Evolutionary conservation across 2,329 filamentous ascomycete species (phyloP).

Genomic region (Pyricularia sp.): DNA sequence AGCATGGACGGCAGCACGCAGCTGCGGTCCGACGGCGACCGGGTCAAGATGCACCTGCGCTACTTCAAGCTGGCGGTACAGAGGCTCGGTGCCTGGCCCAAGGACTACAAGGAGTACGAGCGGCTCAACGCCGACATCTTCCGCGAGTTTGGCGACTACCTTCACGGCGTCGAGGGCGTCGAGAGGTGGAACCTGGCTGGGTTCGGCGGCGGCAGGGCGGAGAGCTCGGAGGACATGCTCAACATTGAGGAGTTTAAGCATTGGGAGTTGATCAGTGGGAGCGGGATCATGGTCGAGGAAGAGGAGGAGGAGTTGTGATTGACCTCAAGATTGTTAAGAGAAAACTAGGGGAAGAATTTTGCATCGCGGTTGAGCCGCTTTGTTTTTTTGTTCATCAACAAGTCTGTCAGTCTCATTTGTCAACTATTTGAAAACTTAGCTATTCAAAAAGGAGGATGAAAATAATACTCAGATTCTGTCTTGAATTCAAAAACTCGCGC

Average conservation of each 20-base stretch:
- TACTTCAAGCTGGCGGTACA: background rate
- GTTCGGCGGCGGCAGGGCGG: background rate
- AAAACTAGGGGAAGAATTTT: too few species aligned
- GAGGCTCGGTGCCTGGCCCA: background rate
- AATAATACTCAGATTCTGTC: too few species aligned
- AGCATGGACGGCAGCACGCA: background rate
- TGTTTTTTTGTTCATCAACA: too few species aligned
- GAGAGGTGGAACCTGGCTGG: background rate
- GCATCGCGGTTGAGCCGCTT: too few species aligned
- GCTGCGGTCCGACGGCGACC: background rate
- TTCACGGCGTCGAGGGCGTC: background rate
- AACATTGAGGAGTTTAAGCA: background rate
- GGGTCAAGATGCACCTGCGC: background rate
- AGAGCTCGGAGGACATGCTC: background rate
- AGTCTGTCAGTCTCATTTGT: too few species aligned
- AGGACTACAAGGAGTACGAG: conserved; percentile 1
- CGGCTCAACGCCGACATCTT: background rate
- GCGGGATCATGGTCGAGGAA: background rate
- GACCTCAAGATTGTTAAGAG: too few species aligned
- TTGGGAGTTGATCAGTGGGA: background rate
- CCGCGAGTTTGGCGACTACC: background rate
- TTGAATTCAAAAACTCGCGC: too few species aligned
- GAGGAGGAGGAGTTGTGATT: background rate
- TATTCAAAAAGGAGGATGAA: too few species aligned
- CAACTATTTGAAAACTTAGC: too few species aligned